These are phyloP conservation scores for Ophiostoma piceae DNA, from an alignment of 2,329 filamentous ascomycete genomes.

Conservation along the genomic window DNA sequence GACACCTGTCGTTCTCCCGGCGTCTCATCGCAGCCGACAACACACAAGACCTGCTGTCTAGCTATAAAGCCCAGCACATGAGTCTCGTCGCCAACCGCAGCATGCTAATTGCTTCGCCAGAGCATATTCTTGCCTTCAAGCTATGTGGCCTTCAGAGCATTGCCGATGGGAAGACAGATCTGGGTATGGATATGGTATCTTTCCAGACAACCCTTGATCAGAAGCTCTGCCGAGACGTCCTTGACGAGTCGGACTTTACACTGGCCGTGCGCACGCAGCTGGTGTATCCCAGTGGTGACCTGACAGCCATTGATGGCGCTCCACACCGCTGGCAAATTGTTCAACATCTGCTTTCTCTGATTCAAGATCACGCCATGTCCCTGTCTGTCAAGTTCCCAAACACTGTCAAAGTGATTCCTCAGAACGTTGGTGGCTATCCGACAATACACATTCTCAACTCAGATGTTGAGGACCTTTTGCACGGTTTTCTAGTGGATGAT, in stretches of 20 bases:
- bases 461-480: constrained; percentile 44
- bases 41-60: background rate
- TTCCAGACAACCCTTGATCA: constrained; percentile 47
- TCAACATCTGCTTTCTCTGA: constrained; percentile 39
- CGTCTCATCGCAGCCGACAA: constrained; percentile 37
- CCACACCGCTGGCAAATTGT: constrained; percentile 48
- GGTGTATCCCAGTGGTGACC: constrained; percentile 51
- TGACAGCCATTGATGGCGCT: constrained; percentile 47
- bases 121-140: constrained; percentile 61
- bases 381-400: constrained; percentile 38
- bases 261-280: constrained; percentile 51
- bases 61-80: constrained; percentile 29
- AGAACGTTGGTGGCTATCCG: constrained; percentile 44
- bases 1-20: constrained; percentile 55
- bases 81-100: constrained; percentile 42
- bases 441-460: constrained; percentile 50
- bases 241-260: constrained; percentile 60
- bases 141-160: constrained; percentile 56
- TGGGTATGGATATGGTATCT: constrained; percentile 42
- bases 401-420: constrained; percentile 45
- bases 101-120: constrained; percentile 56
- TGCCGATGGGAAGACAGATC: constrained; percentile 42
- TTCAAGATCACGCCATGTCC: constrained; percentile 36
- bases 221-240: constrained; percentile 49
- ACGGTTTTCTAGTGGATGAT: constrained; percentile 38